Evolutionary conservation across 1,139 yeast genomes (phyloP).

Genomic region (Hansenula anomala): DNA sequence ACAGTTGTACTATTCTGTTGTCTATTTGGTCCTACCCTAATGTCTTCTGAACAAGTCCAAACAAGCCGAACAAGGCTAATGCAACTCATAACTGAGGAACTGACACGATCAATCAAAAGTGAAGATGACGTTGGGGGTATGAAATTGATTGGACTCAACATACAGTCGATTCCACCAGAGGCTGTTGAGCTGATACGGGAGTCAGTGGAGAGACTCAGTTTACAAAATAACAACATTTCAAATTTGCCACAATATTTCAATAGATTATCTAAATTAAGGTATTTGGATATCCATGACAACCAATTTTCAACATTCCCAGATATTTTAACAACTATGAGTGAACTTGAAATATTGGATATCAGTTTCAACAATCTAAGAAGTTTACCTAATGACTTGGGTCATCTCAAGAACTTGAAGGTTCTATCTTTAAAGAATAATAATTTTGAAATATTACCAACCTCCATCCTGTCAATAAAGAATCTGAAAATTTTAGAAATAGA

Average conservation of each 20-base stretch:
- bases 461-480: constrained; percentile 45
- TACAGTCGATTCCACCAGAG: constrained; percentile 30
- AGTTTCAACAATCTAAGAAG: constrained; percentile 50
- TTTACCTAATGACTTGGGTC: constrained; percentile 37
- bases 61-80: constrained; percentile 15
- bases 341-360: constrained; percentile 64
- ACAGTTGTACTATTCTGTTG: too few species aligned
- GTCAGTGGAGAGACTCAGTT: constrained; percentile 46
- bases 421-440: constrained; percentile 61
- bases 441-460: constrained; percentile 53
- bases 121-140: constrained; percentile 14
- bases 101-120: constrained; percentile 9
- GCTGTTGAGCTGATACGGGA: constrained; percentile 34
- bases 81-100: constrained; percentile 17
- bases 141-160: constrained; percentile 29
- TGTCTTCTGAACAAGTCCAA: background rate
- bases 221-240: constrained; percentile 46
- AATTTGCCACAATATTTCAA: constrained; percentile 46
- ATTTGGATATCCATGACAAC: constrained; percentile 66
- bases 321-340: constrained; percentile 35
- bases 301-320: constrained; percentile 48
- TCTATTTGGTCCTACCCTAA: too few species aligned
- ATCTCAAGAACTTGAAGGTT: constrained; percentile 44
- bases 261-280: constrained; percentile 44
- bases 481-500: constrained; percentile 64